A percentile compares a stretch with the other conserved stretches of the same genome.
Evolutionary conservation across 345 rosid genomes (phyloP).

Genomic region (Acer negundo): DNA sequence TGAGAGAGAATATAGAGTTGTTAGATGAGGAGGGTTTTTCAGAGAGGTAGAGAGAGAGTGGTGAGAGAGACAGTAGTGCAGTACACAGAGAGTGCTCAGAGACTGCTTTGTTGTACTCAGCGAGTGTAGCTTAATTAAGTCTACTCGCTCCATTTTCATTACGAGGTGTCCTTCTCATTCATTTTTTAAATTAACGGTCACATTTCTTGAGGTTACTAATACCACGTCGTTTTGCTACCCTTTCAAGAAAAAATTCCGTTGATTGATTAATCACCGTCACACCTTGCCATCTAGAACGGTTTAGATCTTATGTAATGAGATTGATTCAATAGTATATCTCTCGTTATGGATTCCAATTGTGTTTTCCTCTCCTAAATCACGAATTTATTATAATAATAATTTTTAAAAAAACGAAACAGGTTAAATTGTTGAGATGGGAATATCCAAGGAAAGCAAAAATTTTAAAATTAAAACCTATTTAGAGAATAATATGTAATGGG

Average conservation of each 20-base stretch:
- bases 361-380: too few relatives aligned
- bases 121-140: slow-evolving; percentile 16
- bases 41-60: neutral
- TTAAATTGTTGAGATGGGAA: too few relatives aligned
- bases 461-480: too few relatives aligned
- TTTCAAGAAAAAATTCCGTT: too few relatives aligned
- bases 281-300: neutral
- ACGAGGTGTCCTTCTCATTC: slow-evolving; percentile 26
- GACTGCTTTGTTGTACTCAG: slow-evolving; percentile 20
- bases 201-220: slow-evolving; percentile 45
- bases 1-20: neutral
- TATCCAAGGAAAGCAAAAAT: too few relatives aligned
- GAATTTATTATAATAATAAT: too few relatives aligned
- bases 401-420: too few relatives aligned
- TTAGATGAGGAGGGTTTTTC: neutral
- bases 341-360: too few relatives aligned
- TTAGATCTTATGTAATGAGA: too few relatives aligned
- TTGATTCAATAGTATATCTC: too few relatives aligned
- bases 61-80: neutral
- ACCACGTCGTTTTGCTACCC: slow-evolving; percentile 45
- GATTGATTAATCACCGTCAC: neutral
- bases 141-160: slow-evolving; percentile 37
- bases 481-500: too few relatives aligned
- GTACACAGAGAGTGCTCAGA: neutral
- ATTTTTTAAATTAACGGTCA: slow-evolving; percentile 63